These are phyloP conservation scores for Tuctoria greenei DNA, from an alignment of 176 grass and related monocot genomes.

Conservation along the genomic window DNA sequence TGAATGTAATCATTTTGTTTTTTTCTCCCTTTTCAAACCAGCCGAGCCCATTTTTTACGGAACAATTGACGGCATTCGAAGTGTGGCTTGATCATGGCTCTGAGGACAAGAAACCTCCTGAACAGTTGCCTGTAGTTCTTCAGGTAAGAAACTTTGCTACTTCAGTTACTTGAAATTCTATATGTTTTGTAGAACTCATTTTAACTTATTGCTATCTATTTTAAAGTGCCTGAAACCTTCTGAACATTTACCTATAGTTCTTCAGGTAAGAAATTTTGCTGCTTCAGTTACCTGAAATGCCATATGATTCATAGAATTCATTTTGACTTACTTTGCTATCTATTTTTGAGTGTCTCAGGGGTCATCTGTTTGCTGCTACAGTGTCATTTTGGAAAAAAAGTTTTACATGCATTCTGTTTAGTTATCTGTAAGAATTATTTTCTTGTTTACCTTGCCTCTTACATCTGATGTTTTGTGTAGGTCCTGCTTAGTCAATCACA, in stretches of 20 bases:
- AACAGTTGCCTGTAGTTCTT: constrained; percentile 98
- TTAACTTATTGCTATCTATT: constrained; percentile 10
- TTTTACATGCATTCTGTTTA: background rate
- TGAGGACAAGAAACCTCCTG: constrained; percentile 87
- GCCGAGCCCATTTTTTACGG: constrained; percentile 98
- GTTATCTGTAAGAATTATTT: constrained; percentile 5
- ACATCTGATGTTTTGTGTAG: constrained; percentile 42
- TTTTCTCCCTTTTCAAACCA: constrained; percentile 42
- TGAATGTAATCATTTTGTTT: constrained; percentile 33
- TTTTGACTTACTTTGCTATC: background rate
- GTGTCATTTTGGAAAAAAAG: constrained; percentile 1
- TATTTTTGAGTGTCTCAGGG: background rate
- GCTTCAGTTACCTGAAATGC: background rate
- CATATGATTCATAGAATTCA: background rate
- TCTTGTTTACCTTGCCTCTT: constrained; percentile 19
- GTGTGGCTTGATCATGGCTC: constrained; percentile 99
- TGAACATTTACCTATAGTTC: constrained; percentile 95
- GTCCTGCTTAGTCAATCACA: constrained; percentile 96
- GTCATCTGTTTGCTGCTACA: constrained; percentile 4
- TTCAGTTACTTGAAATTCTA: background rate
- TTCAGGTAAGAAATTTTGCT: constrained; percentile 66
- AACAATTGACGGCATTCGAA: constrained; percentile 96
- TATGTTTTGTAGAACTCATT: constrained; percentile 16
- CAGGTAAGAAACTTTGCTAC: constrained; percentile 54
- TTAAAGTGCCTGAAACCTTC: constrained; percentile 57